Evolutionary conservation across 2,329 filamentous ascomycete species (phyloP), one percentile per base, ranked within the genome.

Genomic region (Apiospora koreana): DNA sequence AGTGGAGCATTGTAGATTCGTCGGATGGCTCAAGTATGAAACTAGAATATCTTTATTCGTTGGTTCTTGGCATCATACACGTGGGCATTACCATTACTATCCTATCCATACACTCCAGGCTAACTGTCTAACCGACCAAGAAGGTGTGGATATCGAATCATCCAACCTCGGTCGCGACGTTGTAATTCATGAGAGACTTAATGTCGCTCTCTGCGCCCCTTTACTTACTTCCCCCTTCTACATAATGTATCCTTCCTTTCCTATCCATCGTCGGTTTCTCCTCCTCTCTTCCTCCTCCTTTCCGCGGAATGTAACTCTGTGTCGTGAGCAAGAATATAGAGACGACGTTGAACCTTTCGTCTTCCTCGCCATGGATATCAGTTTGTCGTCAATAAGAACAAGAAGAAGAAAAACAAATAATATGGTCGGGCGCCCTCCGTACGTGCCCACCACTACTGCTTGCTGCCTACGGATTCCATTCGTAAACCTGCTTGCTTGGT

Each of bases 31-130:
- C 28, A 4, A 38, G n/a, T 7, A 12, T 23, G 31, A 62, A n/a
- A 62, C 54, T 58, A 58, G 16, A 38, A n/a, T 62, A 12, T 62
- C 50, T 62, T 62, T 23, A 62, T 62, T 62, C 31, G 31, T 62
- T 62, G 54, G 31, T 62, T 21, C 21, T 62, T 62, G 54, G 45
- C 69, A 67, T 74, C 74, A 74, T 74, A 74, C 71, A 74, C 67
- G 54, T 46, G 54, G 42, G 38, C 66, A 75, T 75, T 75, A 75
- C 71, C 65, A 75, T 75, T 75, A 75, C 50, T 70, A 70, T 68
- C 69, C 70, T 73, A 73, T 70, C 65, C 67, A 67, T 74, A 73
- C 73, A 74, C 69, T 65, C 50, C 28, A 23, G 38, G 54, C 62
- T 54, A 72, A 38, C 31, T n/a, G 28, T 62, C 54, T 35, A 5